These are phyloP conservation scores for Diospyros kaki DNA, from an alignment of 148 eudicot genomes.

Conservation along the genomic window DNA sequence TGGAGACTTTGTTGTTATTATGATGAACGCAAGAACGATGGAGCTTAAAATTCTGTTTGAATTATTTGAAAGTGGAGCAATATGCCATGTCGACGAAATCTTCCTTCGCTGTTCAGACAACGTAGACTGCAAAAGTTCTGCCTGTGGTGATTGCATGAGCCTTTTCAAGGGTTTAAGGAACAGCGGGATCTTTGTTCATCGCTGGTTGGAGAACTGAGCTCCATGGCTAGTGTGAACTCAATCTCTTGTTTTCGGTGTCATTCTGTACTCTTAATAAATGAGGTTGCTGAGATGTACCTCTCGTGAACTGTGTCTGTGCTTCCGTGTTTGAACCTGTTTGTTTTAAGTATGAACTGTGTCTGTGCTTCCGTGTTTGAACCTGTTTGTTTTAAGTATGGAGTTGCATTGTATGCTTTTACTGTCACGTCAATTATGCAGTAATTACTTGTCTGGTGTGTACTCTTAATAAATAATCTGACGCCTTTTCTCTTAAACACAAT, in stretches of 20 bases:
- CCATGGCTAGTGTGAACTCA: neutral
- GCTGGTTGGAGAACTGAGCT: constrained; percentile 52
- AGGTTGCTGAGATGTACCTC: constrained; percentile 17
- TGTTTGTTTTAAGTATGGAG: constrained; percentile 12
- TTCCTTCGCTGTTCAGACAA: constrained; percentile 52
- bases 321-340: constrained; percentile 11
- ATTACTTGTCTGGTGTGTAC: neutral
- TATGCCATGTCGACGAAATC: constrained; percentile 77
- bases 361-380: neutral
- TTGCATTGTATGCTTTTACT: neutral
- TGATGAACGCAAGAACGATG: constrained; percentile 57
- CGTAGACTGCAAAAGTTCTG: constrained; percentile 21
- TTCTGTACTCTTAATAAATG: constrained; percentile 18
- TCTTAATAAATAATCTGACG: too few species aligned
- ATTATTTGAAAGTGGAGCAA: constrained; percentile 58
- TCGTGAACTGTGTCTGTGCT: constrained; percentile 6
- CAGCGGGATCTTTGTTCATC: constrained; percentile 71
- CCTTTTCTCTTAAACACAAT: too few species aligned
- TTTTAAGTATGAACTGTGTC: constrained; percentile 8
- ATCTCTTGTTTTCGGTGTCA: neutral
- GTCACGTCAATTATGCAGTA: neutral
- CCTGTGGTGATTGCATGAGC: constrained; percentile 37
- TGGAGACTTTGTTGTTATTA: constrained; percentile 69
- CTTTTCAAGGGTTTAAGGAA: constrained; percentile 52
- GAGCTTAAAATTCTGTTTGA: constrained; percentile 57